These are phyloP conservation scores for Aspergillus avenaceus DNA, from an alignment of 495 filamentous ascomycete species.

Conservation along the genomic window DNA sequence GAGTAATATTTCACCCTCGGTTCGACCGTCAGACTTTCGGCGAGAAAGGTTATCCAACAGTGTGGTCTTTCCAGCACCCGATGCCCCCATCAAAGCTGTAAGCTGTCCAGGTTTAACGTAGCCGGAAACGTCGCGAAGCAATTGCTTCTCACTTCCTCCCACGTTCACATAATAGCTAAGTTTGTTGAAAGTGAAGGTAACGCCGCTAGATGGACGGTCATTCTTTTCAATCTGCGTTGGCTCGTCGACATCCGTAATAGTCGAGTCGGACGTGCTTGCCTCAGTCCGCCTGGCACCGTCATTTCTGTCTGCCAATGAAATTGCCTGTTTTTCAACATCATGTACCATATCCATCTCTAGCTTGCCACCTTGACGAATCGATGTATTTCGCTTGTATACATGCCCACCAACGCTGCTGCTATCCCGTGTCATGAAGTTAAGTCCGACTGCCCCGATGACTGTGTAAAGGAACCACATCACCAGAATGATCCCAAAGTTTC, in stretches of 20 bases:
- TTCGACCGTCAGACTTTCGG: conserved; percentile 19
- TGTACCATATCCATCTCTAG: too few species aligned
- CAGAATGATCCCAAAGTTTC: conserved; percentile 53
- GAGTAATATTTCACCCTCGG: conserved; percentile 26
- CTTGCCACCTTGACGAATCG: too few species aligned
- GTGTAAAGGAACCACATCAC: conserved; percentile 48
- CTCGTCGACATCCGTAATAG: too few species aligned
- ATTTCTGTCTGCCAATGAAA: too few species aligned
- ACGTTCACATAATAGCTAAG: conserved; percentile 35
- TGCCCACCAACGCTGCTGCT: too few species aligned
- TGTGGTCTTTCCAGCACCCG: conserved; percentile 70
- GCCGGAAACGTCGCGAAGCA: conserved; percentile 57
- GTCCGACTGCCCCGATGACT: neutral
- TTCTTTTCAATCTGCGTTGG: too few species aligned
- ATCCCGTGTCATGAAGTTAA: too few species aligned
- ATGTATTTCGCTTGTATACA: too few species aligned
- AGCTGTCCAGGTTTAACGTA: conserved; percentile 57
- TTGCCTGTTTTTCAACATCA: too few species aligned
- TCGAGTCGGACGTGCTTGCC: too few species aligned
- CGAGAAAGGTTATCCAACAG: conserved; percentile 45
- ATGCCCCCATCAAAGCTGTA: conserved; percentile 64
- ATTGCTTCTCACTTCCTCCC: conserved; percentile 41
- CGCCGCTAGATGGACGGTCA: too few species aligned
- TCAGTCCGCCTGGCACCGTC: too few species aligned
- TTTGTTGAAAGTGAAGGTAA: conserved; percentile 12